Evolutionary conservation across 106 monocot genomes (phyloP), one percentile per base, ranked within the genome.

Genomic region (Dioscorea dumetorum): DNA sequence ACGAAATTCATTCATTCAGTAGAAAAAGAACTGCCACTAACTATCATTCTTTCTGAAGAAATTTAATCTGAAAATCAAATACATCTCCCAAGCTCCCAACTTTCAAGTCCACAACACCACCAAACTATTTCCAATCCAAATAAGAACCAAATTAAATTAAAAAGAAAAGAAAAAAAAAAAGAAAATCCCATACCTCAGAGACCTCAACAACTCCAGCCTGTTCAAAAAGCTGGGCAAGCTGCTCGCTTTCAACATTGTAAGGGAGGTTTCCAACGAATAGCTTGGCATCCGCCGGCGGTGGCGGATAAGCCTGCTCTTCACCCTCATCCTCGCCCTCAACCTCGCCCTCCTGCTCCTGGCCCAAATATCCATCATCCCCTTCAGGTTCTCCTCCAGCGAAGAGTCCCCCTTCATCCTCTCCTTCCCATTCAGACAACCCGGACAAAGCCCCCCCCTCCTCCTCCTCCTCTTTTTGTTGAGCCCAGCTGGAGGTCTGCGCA

Each of bases 241-340:
- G 71, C 77, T 95, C 77, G 59, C 82, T 88, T 70, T 85, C 85
- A n/a, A 91, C 48, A 48, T 91, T 83, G 41, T 70, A 95, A 22
- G 95, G 91, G 3, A 95, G 64, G 62, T 85, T 85, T 8, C 95
- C 95, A 2, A 95, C 88, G 33, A 88, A 95, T 22, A 95, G 77
- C 81, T 91, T 95, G 22, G 91, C 89, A 34, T 92, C 95, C 72
- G 86, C 95, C 1, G 91, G 84, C 14, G 95, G 88, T 76, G 89
- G 91, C 0, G 70, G 54, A 24, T 67, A 81, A n/a, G 64, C 18
- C 56, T 71, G 83, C 49, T 75, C 68, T 48, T 60, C 83, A 7
- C 5, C 41, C 41, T 41, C 41, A 6, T 68, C 85, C 53, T 75
- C 82, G 59, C 22, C 68, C 48, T 60, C 83, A 7, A 1, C 41